These are phyloP conservation scores for Vigna angularis DNA, from an alignment of 306 rosid genomes.

Conservation along the genomic window DNA sequence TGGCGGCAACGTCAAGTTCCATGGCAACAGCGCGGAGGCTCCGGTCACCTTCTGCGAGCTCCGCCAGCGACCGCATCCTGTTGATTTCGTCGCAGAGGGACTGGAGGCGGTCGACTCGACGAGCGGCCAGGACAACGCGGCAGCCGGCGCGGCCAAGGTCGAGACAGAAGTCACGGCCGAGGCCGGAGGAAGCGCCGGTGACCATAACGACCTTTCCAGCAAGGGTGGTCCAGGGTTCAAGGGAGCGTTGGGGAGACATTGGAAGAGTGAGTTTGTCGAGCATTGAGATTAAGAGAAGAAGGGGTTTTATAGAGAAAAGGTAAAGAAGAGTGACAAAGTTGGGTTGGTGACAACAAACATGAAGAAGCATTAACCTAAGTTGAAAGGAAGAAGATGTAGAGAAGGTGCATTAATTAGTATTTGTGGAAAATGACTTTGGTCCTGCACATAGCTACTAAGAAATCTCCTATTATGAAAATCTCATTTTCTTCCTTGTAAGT, in stretches of 20 bases:
- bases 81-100: conserved; percentile 69
- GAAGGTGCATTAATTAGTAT: neutral
- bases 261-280: neutral
- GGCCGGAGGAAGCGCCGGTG: conserved; percentile 89
- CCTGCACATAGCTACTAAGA: neutral
- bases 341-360: conserved; percentile 9
- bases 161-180: conserved; percentile 73
- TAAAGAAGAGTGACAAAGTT: too few relatives aligned
- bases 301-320: neutral
- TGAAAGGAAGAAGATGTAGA: neutral
- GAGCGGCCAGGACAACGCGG: conserved; percentile 69
- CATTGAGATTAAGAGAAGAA: too few relatives aligned
- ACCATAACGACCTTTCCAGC: conserved; percentile 78
- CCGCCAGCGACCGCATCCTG: neutral
- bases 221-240: conserved; percentile 67
- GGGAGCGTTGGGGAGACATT: conserved; percentile 49
- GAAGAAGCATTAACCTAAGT: neutral
- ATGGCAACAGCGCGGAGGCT: conserved; percentile 60
- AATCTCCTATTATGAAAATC: too few relatives aligned
- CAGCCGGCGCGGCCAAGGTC: conserved; percentile 78
- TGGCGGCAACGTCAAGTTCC: conserved; percentile 71
- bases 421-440: too few relatives aligned
- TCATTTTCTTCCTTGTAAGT: too few relatives aligned
- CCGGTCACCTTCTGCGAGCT: neutral
- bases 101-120: conserved; percentile 67